phyloP scores from a whole-genome alignment of 306 rosid genomes.

The Albizia julibrissin region DNA sequence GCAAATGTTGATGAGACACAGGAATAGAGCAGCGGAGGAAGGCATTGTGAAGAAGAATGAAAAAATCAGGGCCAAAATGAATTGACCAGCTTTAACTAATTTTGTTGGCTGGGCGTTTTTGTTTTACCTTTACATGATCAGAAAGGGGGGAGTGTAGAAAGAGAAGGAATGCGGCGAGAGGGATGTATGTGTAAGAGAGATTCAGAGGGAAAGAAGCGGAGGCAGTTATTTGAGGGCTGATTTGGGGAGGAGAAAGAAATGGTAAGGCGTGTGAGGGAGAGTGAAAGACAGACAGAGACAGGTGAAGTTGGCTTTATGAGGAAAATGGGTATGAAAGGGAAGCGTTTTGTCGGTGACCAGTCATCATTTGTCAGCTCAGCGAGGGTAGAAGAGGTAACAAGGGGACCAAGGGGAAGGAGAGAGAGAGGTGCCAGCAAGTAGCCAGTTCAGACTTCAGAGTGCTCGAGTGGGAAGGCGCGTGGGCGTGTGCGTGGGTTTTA shows the following conservation, averaged over 20 bases:
- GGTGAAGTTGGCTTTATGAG: not conserved
- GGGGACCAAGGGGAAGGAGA: not conserved
- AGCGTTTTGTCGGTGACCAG: slow-evolving; percentile 48
- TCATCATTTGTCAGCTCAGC: slow-evolving; percentile 1
- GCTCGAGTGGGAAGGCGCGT: not conserved
- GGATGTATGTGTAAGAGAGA: not conserved
- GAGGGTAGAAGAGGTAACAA: not conserved
- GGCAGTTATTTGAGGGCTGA: not conserved
- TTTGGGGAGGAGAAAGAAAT: no score
- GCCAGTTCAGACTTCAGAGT: slow-evolving; percentile 50
- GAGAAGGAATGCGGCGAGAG: slow-evolving; percentile 7
- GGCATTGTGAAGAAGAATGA: slow-evolving; percentile 49
- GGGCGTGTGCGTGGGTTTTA: not conserved
- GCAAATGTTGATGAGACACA: slow-evolving; percentile 46
- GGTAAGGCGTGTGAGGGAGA: not conserved
- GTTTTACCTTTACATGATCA: slow-evolving; percentile 48
- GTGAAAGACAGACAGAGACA: not conserved
- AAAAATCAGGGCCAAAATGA: slow-evolving; percentile 20
- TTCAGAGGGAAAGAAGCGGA: not conserved
- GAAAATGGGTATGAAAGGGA: not conserved
- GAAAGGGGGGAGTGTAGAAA: slow-evolving; percentile 9
- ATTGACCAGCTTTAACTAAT: not conserved
- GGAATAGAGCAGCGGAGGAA: slow-evolving; percentile 38
- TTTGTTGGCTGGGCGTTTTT: slow-evolving; percentile 11
- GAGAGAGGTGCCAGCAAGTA: slow-evolving; percentile 36